A percentile compares a stretch with the other conserved stretches of the same genome.
Conservation (phyloP, 2,329 filamentous ascomycete genomes). For the Aspergillus melleus region DNA sequence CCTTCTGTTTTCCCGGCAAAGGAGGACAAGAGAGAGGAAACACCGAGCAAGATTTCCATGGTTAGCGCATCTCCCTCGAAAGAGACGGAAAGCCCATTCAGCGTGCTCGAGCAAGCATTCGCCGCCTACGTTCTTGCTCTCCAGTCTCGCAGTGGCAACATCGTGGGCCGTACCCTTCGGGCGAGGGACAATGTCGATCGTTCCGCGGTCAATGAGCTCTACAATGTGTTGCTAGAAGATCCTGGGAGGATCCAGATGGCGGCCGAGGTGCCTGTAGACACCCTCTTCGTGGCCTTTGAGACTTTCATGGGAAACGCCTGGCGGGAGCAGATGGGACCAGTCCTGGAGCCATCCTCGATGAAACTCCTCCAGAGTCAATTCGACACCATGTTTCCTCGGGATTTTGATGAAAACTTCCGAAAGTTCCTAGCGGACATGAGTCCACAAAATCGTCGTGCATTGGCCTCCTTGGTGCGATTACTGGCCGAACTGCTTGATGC, state of each 20-base stretch:
- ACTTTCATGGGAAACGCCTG: constrained; percentile 88
- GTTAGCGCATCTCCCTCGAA: constrained; percentile 54
- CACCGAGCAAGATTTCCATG: constrained; percentile 45
- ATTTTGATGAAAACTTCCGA: constrained; percentile 59
- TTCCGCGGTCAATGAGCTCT: constrained; percentile 81
- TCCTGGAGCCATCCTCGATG: constrained; percentile 72
- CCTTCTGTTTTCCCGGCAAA: constrained; percentile 50
- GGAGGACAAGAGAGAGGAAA: constrained; percentile 43
- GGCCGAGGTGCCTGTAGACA: constrained; percentile 74
- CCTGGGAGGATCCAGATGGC: constrained; percentile 75
- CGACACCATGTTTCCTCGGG: constrained; percentile 42
- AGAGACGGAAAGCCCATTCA: constrained; percentile 63
- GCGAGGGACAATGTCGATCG: constrained; percentile 71
- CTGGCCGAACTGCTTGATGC: constrained; percentile 85
- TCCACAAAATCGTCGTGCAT: constrained; percentile 68
- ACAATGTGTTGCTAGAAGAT: constrained; percentile 82
- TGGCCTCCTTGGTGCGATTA: constrained; percentile 80
- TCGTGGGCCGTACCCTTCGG: constrained; percentile 74
- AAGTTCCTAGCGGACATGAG: constrained; percentile 53
- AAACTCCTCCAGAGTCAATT: constrained; percentile 66
- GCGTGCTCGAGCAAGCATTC: constrained; percentile 80
- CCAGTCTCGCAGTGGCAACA: constrained; percentile 81
- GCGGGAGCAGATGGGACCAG: constrained; percentile 82
- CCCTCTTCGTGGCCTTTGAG: constrained; percentile 88
- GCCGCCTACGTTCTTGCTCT: constrained; percentile 79